Percentiles rank a stretch among this genome's conserved stretches.
Conservation (phyloP, 331 rosid genomes). For the Phaseolus coccineus region DNA sequence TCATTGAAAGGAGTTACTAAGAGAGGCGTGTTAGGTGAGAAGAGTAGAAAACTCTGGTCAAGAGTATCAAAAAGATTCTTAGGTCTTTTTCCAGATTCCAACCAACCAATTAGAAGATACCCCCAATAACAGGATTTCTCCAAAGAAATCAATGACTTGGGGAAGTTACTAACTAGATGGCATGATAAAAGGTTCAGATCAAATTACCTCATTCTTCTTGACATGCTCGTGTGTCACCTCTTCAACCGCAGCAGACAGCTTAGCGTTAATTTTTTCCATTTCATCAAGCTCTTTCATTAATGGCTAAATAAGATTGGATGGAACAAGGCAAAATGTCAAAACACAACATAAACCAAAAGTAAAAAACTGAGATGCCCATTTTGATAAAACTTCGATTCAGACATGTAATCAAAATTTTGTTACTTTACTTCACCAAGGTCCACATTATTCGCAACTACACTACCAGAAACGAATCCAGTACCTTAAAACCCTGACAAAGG, state of each 20-base stretch:
- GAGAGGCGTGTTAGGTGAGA: background rate
- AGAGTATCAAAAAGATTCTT: background rate
- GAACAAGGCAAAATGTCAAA: slow-evolving; percentile 38
- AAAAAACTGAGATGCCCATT: slow-evolving; percentile 11
- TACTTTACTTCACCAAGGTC: slow-evolving; percentile 23
- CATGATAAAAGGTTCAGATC: slow-evolving; percentile 1
- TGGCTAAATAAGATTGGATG: slow-evolving; percentile 57
- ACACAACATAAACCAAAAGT: slow-evolving; percentile 30
- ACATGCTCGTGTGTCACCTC: slow-evolving; percentile 96
- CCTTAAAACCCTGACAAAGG: slow-evolving; percentile 12
- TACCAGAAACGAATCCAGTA: background rate
- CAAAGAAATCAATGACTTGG: background rate
- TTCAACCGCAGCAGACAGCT: slow-evolving; percentile 92
- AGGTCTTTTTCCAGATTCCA: background rate
- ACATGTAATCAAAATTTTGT: slow-evolving; percentile 1
- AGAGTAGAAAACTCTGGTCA: background rate
- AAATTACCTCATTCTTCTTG: slow-evolving; percentile 87
- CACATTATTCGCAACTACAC: background rate
- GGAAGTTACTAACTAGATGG: slow-evolving; percentile 4
- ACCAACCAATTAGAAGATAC: slow-evolving; percentile 14
- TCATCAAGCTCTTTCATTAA: slow-evolving; percentile 99
- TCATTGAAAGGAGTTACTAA: background rate
- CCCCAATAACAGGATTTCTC: background rate
- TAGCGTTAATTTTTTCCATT: slow-evolving; percentile 92
- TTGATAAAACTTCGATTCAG: slow-evolving; percentile 2